Base-by-base conservation (phyloP, 768 basidiomycete species). In the Auriscalpium vulgare region DNA sequence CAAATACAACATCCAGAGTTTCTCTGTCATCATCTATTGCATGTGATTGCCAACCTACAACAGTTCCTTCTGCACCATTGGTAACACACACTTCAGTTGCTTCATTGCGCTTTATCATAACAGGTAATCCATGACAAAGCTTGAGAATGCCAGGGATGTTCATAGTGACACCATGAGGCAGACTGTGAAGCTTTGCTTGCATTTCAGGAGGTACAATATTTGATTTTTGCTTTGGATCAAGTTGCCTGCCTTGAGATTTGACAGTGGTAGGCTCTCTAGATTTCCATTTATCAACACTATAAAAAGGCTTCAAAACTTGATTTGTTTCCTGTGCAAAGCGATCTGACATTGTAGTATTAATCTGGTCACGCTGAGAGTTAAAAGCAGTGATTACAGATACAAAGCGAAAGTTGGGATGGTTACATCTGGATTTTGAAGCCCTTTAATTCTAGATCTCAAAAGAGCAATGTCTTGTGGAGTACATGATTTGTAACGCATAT, bases 311-410 rank as follows among this genome's bases (percentile, higher is more conserved):
- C 14, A 74, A 48, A 1, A 37, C 10, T 57, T 71, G 71, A 1
- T 53, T 47, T 8, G 58, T 66, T 11, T 74, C 72, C 36, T n/a
- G 13, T 1, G 74, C 69, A 67, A 73, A 78, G 10, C 67, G 56
- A 16, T 52, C 9, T n/a, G 53, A 37, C 1, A 71, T 71, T 1
- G 70, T 8, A 8, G 60, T 17, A 62, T 78, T 78, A 0, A 75
- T 66, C 51, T 62, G 56, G 60, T 77, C 75, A 55, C 71, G 70
- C 29, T 71, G 64, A 10, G 62, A 29, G 65, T 75, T 76, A 14
- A 59, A 57, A 5, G 67, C 64, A 1, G 72, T 75, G 29, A 78
- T 77, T 10, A 76, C 64, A 6, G 74, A 68, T 1, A 71, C 63
- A 64, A 72, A 59, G 19, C 67, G 35, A 51, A 74, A 76, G 1